Conservation (phyloP, 1,284 basidiomycete genomes). For the Veloporphyrellus conicus region DNA sequence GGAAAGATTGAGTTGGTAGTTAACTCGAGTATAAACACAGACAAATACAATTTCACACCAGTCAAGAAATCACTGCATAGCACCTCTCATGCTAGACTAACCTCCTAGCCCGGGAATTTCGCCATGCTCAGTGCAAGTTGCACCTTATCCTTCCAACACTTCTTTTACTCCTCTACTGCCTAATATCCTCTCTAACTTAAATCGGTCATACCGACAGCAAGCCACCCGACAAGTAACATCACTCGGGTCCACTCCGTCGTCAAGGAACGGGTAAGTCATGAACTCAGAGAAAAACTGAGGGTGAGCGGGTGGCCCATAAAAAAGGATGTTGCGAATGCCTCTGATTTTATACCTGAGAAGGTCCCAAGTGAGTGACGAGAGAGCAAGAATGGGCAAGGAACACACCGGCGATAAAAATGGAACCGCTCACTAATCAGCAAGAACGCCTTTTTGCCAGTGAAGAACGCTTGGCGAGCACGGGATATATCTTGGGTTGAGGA, state of each 20-base stretch:
- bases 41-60: constrained; percentile 17
- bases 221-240: constrained; percentile 77
- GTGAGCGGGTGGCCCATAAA: constrained; percentile 90
- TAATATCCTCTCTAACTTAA: constrained; percentile 77
- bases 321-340: constrained; percentile 88
- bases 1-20: neutral
- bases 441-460: constrained; percentile 82
- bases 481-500: constrained; percentile 91
- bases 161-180: constrained; percentile 25
- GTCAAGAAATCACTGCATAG: too few species aligned
- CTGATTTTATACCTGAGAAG: constrained; percentile 76
- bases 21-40: constrained; percentile 13
- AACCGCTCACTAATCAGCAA: constrained; percentile 93
- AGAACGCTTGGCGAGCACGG: constrained; percentile 89
- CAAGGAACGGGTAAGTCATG: constrained; percentile 81
- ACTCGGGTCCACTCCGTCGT: constrained; percentile 69
- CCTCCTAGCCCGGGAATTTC: too few species aligned
- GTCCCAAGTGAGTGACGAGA: constrained; percentile 3
- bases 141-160: constrained; percentile 12
- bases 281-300: constrained; percentile 89
- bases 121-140: neutral
- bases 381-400: constrained; percentile 2
- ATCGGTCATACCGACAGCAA: constrained; percentile 86
- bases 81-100: too few species aligned
- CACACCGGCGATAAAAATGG: constrained; percentile 90